Base-by-base conservation (phyloP, 805 yeast species). In the Candida mattraensis region DNA sequence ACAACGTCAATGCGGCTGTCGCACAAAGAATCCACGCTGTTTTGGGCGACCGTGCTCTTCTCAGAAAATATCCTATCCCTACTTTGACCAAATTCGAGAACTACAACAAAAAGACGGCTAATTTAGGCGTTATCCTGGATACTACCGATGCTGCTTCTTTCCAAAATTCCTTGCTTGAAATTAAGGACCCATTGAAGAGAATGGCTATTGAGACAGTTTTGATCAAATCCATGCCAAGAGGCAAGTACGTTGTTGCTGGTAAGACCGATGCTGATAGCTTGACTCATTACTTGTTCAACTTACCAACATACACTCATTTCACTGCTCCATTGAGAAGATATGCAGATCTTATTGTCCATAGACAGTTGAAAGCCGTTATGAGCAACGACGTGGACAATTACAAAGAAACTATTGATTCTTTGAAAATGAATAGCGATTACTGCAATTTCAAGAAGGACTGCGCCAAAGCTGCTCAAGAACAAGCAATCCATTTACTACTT, bases 381-480 rank as follows among this genome's bases (percentile, higher is more conserved):
- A 63, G 61, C 23, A 44, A 60, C 24, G 61, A 59, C 3, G 40
- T 53, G 7, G 72, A 68, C 11, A 72, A 69, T 25, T 59, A 66
- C 29, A 54, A 58, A 13, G 76, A 74, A 30, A 87, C 80, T 41
- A 55, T 77, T 35, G 91, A 84, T 24, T 68, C 88, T 0, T 67
- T 89, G 50, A 83, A 85, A 53, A 83, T 86, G 51, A 75, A 86
- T 20, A 83, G 95, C 8, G 96, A 91, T 53, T 89, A 88, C 59
- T 91, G 97, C 63, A 88, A 87, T 51, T 93, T 91, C 72, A 88
- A 89, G 62, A 87, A 88, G 57, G 98, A 91, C 54, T 89, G 96
- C 60, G 93, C 98, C 2, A 80, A 79, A 45, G 77, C 77, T 43
- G 96, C 97, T 1, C 98, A 91, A 63, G 95, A 87, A 49, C 99